Evolutionary conservation across 2,329 filamentous ascomycete species (phyloP).

Genomic region (Claviceps quebecensis): DNA sequence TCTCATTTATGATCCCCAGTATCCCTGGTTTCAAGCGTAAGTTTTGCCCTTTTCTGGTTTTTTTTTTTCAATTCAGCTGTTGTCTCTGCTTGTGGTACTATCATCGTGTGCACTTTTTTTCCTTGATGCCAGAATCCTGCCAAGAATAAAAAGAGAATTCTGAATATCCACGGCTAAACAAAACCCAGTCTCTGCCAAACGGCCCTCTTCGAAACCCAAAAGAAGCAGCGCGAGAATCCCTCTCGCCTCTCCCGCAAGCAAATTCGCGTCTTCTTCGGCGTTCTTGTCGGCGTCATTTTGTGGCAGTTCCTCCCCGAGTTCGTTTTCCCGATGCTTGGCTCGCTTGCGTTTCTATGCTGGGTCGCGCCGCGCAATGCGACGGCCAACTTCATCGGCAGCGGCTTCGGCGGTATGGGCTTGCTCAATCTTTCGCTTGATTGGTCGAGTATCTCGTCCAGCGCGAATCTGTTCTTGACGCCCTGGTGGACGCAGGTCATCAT

Average conservation of each 20-base stretch:
- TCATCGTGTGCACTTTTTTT: background rate
- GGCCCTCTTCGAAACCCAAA: constrained; percentile 43
- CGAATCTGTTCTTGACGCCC: constrained; percentile 38
- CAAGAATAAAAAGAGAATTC: no score
- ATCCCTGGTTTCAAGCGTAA: constrained; percentile 26
- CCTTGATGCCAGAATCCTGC: no score
- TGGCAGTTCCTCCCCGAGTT: constrained; percentile 52
- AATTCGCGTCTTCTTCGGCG: constrained; percentile 42
- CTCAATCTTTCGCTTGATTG: constrained; percentile 46
- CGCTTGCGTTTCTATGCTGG: constrained; percentile 49
- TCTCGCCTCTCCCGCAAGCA: constrained; percentile 35
- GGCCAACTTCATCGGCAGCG: constrained; percentile 46
- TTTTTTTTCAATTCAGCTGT: background rate
- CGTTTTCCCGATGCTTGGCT: constrained; percentile 44
- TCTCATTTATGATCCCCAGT: constrained; percentile 41
- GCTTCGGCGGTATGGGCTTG: constrained; percentile 48
- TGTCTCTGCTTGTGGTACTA: background rate
- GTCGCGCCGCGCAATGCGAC: constrained; percentile 42
- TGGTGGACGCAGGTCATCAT: constrained; percentile 46
- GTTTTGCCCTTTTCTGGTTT: background rate
- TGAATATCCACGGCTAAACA: background rate
- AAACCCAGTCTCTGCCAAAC: constrained; percentile 31
- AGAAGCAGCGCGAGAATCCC: constrained; percentile 35
- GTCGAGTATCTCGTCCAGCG: constrained; percentile 42
- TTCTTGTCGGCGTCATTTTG: constrained; percentile 35